Evolutionary conservation across 1,139 yeast species (phyloP).

Genomic region (Candida freyschussii): DNA sequence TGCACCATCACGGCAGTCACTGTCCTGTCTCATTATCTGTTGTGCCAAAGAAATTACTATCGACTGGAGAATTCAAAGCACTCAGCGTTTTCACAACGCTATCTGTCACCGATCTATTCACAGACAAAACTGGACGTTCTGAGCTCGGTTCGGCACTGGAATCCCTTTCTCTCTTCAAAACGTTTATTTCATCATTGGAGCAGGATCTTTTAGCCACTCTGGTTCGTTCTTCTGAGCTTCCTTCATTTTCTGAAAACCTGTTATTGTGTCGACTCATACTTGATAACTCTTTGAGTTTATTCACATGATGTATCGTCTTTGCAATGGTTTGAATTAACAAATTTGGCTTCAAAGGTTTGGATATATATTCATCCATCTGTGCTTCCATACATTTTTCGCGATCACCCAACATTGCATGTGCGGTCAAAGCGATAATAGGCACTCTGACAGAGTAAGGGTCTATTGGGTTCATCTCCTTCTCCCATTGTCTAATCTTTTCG

Average conservation of each 20-base stretch:
- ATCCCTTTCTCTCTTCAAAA: conserved; percentile 2
- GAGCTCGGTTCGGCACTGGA: background rate
- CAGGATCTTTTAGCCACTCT: conserved; percentile 9
- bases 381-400: conserved; percentile 80
- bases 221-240: conserved; percentile 6
- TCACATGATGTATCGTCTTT: conserved; percentile 71
- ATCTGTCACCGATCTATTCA: conserved; percentile 16
- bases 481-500: conserved; percentile 82
- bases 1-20: background rate
- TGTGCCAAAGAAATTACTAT: too few relatives aligned
- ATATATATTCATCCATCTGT: conserved; percentile 87
- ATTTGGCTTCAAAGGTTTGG: conserved; percentile 83
- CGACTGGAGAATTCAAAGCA: conserved; percentile 12
- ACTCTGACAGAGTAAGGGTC: conserved; percentile 58
- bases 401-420: conserved; percentile 87
- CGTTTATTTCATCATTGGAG: conserved; percentile 14
- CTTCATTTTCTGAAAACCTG: conserved; percentile 21
- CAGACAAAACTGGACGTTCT: conserved; percentile 10
- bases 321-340: conserved; percentile 77
- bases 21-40: background rate
- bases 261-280: conserved; percentile 22
- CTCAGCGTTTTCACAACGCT: conserved; percentile 14
- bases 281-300: conserved; percentile 22
- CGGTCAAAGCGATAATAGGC: conserved; percentile 85
- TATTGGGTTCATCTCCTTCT: conserved; percentile 62